Base-by-base conservation (phyloP, 306 rosid genomes). In the Adenanthera pavonina region DNA sequence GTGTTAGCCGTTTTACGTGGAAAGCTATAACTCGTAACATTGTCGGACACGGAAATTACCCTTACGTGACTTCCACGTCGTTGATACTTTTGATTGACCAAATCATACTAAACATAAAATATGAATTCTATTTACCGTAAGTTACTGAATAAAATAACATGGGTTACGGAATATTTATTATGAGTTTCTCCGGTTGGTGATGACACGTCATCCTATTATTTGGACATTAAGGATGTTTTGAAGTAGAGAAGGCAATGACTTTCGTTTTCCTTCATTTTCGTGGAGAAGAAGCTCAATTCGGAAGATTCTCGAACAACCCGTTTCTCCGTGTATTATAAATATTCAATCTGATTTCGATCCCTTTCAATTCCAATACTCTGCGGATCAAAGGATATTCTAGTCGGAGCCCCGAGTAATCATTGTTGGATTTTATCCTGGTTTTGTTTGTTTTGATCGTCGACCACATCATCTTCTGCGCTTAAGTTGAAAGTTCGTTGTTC, bases 401-500 rank as follows among this genome's bases (percentile, higher is more conserved):
- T 69, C 59, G 86, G 85, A 76, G 88, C 90, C 85, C 75, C 79
- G 79, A 17, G 13, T 1, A 9, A 6, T 5, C 10, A 13, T 46
- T 49, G 8, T 56, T 61, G 84, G 82, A 83, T 25, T 20, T 57
- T 62, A 0, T 9, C 38, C 11, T 30, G 25, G 65, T 48, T 43
- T 51, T 56, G 52, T 53, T 56, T 38, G 33, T 49, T 59, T 59
- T 36, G 56, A 74, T 78, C 82, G 83, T 67, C 61, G 75, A 69
- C 48, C 49, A 13, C 75, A 12, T 65, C 83, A 12, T 15, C 80
- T 49, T 56, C n/a, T 25, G 52, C 15, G 65, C 30, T 38, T 34
- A 16, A 40, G 78, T 49, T 8, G 84, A 88, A 87, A 83, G 91
- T 88, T 85, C 90, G 89, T 84, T 34, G 81, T 68, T 83, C 60